Conservation (phyloP, 805 yeast species). For the Yamadazyma tumulicola region DNA sequence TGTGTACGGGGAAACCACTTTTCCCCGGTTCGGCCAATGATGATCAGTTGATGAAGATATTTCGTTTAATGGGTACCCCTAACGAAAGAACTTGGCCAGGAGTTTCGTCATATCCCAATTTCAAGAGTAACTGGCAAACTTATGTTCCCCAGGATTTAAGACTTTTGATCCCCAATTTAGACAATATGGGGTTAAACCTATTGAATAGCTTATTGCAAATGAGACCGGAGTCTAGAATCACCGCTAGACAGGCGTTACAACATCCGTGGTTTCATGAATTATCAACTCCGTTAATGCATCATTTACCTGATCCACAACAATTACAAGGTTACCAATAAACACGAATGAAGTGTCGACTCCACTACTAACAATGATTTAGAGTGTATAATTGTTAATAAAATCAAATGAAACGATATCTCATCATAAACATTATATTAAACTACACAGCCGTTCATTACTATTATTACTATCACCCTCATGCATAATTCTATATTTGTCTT, state of each 20-base stretch:
- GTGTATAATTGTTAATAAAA: too few species aligned
- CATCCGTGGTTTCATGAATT: conserved; percentile 84
- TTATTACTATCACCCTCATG: too few species aligned
- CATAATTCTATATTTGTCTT: too few species aligned
- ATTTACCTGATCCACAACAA: conserved; percentile 30
- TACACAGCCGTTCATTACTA: too few species aligned
- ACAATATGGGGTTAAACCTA: conserved; percentile 64
- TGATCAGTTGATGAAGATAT: conserved; percentile 88
- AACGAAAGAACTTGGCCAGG: conserved; percentile 97
- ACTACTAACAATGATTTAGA: too few species aligned
- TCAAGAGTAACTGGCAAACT: conserved; percentile 75
- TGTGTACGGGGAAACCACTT: conserved; percentile 96
- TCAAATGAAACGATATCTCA: too few species aligned
- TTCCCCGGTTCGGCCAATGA: conserved; percentile 97
- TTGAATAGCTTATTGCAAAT: conserved; percentile 56
- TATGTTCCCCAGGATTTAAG: conserved; percentile 87
- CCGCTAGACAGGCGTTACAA: conserved; percentile 59
- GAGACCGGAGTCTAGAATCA: conserved; percentile 59
- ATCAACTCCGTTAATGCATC: conserved; percentile 35
- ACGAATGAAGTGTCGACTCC: neutral
- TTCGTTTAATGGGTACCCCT: conserved; percentile 94
- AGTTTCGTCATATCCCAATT: conserved; percentile 85
- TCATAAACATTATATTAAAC: too few species aligned
- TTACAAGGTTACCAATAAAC: conserved; percentile 10
- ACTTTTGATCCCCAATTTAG: conserved; percentile 63